These are phyloP conservation scores for Daldinia loculata DNA, from an alignment of 495 filamentous ascomycete species.

Conservation along the genomic window DNA sequence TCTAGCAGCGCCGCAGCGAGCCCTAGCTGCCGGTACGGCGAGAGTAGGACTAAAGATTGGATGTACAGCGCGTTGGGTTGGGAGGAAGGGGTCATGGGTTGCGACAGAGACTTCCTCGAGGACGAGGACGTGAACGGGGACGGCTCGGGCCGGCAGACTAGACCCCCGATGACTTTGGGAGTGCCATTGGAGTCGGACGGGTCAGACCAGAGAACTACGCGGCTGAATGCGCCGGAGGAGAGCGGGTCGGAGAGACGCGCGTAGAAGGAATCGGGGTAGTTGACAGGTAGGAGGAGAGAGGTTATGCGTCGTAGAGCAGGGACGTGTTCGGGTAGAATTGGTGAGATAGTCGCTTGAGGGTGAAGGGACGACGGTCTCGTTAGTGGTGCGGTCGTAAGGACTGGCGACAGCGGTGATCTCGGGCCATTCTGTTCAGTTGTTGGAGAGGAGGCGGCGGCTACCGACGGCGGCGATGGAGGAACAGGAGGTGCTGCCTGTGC, in stretches of 20 bases:
- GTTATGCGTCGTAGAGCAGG: slow-evolving; percentile 83
- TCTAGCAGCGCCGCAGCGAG: slow-evolving; percentile 79
- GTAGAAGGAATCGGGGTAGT: slow-evolving; percentile 90
- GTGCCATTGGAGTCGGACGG: slow-evolving; percentile 24
- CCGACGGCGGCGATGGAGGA: slow-evolving; percentile 38
- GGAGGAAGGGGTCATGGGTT: slow-evolving; percentile 29
- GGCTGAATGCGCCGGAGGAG: slow-evolving; percentile 73
- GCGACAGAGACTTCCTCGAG: slow-evolving; percentile 1
- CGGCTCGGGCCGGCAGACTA: slow-evolving; percentile 81
- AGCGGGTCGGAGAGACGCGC: slow-evolving; percentile 73
- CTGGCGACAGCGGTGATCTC: slow-evolving; percentile 39
- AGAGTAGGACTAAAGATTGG: slow-evolving; percentile 82
- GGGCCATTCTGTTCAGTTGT: slow-evolving; percentile 16
- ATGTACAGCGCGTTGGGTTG: slow-evolving; percentile 75
- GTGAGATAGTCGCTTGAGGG: slow-evolving; percentile 64
- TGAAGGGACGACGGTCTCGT: slow-evolving; percentile 49
- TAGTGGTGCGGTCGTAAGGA: slow-evolving; percentile 50
- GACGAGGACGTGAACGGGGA: slow-evolving; percentile 40
- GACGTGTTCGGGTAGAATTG: slow-evolving; percentile 68
- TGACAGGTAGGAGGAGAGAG: slow-evolving; percentile 81
- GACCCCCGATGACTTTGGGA: slow-evolving; percentile 77
- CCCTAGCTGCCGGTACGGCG: slow-evolving; percentile 81
- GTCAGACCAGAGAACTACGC: slow-evolving; percentile 70
- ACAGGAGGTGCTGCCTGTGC: slow-evolving; percentile 19
- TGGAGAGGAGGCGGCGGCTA: slow-evolving; percentile 33